Conservation (phyloP, 2,329 filamentous ascomycete species). For the Gnomoniopsis smithogilvyi region DNA sequence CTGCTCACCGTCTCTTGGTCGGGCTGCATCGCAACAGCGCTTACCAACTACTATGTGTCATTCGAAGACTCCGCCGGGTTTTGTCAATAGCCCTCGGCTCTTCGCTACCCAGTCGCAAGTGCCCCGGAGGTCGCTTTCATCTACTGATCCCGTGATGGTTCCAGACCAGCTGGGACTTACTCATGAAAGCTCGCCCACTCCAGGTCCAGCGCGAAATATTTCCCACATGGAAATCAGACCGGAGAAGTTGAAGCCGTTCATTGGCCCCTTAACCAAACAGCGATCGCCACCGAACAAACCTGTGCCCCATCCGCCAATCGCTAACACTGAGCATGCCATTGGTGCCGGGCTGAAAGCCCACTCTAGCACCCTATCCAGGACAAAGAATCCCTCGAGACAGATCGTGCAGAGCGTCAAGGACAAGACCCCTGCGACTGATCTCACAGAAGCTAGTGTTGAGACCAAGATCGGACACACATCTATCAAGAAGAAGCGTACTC, state of each 20-base stretch:
- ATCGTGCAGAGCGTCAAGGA: not conserved
- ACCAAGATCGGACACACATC: not conserved
- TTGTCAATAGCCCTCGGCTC: not conserved
- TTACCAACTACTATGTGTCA: not conserved
- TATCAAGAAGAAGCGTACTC: not conserved
- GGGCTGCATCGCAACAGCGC: not conserved
- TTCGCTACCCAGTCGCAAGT: not conserved
- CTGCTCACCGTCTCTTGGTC: not conserved
- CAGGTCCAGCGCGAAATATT: not conserved
- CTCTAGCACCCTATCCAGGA: not conserved
- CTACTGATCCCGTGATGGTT: not conserved
- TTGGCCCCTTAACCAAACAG: slow-evolving; percentile 7
- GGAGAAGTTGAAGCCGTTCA: slow-evolving; percentile 2
- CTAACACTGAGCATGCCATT: not conserved
- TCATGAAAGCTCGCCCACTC: not conserved
- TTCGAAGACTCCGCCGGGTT: not conserved
- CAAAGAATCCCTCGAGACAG: not conserved
- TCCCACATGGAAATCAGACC: not conserved
- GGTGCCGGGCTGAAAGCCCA: too few species aligned
- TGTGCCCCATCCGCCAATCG: not conserved
- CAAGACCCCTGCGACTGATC: not conserved
- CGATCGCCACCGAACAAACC: slow-evolving; percentile 2
- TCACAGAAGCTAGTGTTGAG: not conserved
- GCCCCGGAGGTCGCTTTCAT: not conserved
- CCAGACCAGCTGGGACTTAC: not conserved